Evolutionary conservation across 768 basidiomycete species (phyloP).

Genomic region (Cubamyces lactineus): DNA sequence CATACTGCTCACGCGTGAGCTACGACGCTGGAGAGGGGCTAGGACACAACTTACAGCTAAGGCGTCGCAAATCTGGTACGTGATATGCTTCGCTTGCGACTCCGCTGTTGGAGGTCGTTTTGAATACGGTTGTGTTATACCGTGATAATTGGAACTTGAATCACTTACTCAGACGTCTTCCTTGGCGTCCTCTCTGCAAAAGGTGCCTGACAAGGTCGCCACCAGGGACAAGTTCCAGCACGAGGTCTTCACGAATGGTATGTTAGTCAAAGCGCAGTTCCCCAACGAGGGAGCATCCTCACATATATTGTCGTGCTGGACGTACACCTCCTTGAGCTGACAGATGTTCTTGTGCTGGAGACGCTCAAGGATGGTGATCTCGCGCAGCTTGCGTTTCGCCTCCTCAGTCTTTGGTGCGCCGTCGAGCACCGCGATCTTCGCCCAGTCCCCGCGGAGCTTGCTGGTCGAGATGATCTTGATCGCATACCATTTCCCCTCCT

Average conservation of each 20-base stretch:
- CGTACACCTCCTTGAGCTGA: conserved; percentile 75
- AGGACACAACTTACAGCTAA: conserved; percentile 52
- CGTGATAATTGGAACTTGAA: conserved; percentile 56
- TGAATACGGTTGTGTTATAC: neutral
- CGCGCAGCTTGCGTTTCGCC: conserved; percentile 55
- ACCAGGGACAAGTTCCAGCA: conserved; percentile 82
- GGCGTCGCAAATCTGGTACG: conserved; percentile 82
- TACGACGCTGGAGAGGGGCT: neutral
- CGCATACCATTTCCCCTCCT: conserved; percentile 78
- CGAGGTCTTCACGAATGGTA: conserved; percentile 53
- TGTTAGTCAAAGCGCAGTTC: conserved; percentile 29
- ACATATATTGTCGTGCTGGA: conserved; percentile 63
- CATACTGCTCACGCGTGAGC: conserved; percentile 52
- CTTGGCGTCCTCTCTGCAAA: conserved; percentile 56
- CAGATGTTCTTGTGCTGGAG: conserved; percentile 85
- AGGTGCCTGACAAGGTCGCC: conserved; percentile 87
- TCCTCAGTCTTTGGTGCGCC: conserved; percentile 5
- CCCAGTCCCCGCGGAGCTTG: conserved; percentile 41
- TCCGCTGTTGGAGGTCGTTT: conserved; percentile 44
- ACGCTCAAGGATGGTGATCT: conserved; percentile 76
- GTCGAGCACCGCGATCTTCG: conserved; percentile 4
- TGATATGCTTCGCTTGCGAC: conserved; percentile 62
- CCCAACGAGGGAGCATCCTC: conserved; percentile 23
- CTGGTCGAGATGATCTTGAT: conserved; percentile 80
- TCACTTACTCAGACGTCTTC: conserved; percentile 61